phyloP scores from a whole-genome alignment of 2,329 filamentous ascomycete species.

The Claviceps lovelessii region DNA sequence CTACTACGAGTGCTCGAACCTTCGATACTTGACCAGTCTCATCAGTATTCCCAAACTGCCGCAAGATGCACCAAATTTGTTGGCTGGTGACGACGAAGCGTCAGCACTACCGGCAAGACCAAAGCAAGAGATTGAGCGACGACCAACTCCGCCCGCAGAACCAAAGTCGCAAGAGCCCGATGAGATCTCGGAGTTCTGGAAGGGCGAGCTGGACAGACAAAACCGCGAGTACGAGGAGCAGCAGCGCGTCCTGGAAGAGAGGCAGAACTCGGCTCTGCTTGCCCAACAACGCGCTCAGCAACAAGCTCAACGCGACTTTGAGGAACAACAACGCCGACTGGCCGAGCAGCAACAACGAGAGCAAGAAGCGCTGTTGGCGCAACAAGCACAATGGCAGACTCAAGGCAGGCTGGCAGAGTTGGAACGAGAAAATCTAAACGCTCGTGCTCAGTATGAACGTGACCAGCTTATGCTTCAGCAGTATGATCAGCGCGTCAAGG shows the following conservation, averaged over 20 bases:
- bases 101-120: slow-evolving; percentile 71
- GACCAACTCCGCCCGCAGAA: slow-evolving; percentile 54
- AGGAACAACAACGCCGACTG: slow-evolving; percentile 79
- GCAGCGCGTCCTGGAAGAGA: slow-evolving; percentile 74
- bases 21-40: slow-evolving; percentile 88
- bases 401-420: slow-evolving; percentile 91
- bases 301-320: slow-evolving; percentile 86
- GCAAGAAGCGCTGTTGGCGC: slow-evolving; percentile 74
- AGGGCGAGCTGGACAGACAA: slow-evolving; percentile 76
- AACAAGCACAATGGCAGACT: slow-evolving; percentile 86
- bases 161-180: slow-evolving; percentile 69
- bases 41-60: slow-evolving; percentile 94
- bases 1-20: slow-evolving; percentile 97
- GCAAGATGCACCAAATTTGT: slow-evolving; percentile 79
- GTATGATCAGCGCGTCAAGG: slow-evolving; percentile 89
- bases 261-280: slow-evolving; percentile 67
- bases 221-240: slow-evolving; percentile 93
- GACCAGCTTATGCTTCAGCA: slow-evolving; percentile 95
- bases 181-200: slow-evolving; percentile 97
- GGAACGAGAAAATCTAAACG: slow-evolving; percentile 87
- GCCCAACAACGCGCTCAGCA: slow-evolving; percentile 71
- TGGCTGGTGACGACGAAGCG: slow-evolving; percentile 70
- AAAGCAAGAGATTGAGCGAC: slow-evolving; percentile 56
- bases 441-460: slow-evolving; percentile 88
- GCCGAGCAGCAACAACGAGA: slow-evolving; percentile 82